A percentile compares a stretch with the other conserved stretches of the same genome.
phyloP scores from a whole-genome alignment of 2,329 filamentous ascomycete genomes.

The Nemania sp. region DNA sequence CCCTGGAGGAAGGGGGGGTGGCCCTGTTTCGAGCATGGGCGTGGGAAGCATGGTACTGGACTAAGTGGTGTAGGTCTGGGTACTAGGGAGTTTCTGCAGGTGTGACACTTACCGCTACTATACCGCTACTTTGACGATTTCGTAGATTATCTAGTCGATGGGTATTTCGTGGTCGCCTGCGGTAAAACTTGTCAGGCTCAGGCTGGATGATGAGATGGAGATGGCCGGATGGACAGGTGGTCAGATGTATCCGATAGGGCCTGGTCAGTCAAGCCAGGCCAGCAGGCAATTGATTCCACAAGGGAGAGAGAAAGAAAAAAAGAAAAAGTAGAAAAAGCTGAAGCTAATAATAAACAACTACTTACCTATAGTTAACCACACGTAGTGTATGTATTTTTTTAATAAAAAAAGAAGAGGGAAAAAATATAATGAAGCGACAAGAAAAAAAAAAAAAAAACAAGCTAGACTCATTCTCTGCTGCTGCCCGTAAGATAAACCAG shows the following conservation, averaged over 20 bases:
- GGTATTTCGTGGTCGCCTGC: constrained; percentile 23
- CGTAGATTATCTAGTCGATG: constrained; percentile 27
- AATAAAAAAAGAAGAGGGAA: too few species aligned
- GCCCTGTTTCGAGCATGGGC: not conserved
- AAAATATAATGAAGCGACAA: too few species aligned
- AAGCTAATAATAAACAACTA: not conserved
- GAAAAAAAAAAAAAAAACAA: too few species aligned
- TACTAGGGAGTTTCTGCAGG: constrained; percentile 23
- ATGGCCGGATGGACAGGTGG: not conserved
- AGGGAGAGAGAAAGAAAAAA: too few species aligned
- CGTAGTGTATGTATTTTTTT: too few species aligned
- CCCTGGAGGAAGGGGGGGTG: not conserved
- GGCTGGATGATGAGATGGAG: constrained; percentile 4
- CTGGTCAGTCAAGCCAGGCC: constrained; percentile 26
- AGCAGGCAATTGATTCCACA: constrained; percentile 22
- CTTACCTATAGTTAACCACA: too few species aligned
- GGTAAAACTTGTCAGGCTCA: constrained; percentile 17
- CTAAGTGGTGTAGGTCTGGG: not conserved
- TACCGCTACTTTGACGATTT: constrained; percentile 30
- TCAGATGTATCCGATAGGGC: constrained; percentile 28
- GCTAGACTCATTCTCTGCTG: constrained; percentile 18
- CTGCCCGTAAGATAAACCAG: constrained; percentile 28
- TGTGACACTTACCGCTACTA: constrained; percentile 30
- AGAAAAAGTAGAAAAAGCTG: too few species aligned
- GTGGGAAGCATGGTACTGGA: not conserved